Percentiles rank a stretch among this genome's conserved stretches.
Evolutionary conservation across 495 filamentous ascomycete species (phyloP).

Genomic region (Emericellopsis terricola): DNA sequence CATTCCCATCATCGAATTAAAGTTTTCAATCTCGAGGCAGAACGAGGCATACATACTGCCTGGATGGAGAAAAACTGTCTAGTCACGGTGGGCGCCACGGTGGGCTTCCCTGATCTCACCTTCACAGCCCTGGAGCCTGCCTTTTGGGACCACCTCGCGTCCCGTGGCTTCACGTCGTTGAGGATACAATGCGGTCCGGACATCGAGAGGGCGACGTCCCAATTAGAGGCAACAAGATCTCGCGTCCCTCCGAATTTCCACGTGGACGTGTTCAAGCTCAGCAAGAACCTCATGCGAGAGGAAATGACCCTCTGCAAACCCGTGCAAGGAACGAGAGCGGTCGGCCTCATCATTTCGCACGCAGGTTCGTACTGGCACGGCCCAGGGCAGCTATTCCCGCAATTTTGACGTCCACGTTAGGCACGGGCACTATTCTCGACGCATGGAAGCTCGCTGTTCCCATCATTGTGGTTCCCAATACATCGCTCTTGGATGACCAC

Average conservation of each 20-base stretch:
- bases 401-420: slow-evolving; percentile 19
- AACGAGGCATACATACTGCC: too few species aligned
- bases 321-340: slow-evolving; percentile 8
- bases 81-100: slow-evolving; percentile 84
- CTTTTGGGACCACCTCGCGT: slow-evolving; percentile 40
- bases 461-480: slow-evolving; percentile 76
- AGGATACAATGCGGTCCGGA: slow-evolving; percentile 61
- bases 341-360: slow-evolving; percentile 70
- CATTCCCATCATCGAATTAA: too few species aligned
- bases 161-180: slow-evolving; percentile 42
- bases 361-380: slow-evolving; percentile 48
- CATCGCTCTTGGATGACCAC: slow-evolving; percentile 70
- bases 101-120: slow-evolving; percentile 57
- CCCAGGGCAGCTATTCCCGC: too few species aligned
- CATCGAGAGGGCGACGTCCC: slow-evolving; percentile 10
- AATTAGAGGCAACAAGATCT: slow-evolving; percentile 5
- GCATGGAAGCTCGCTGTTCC: slow-evolving; percentile 47
- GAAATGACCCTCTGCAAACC: slow-evolving; percentile 32
- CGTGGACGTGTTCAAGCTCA: slow-evolving; percentile 50
- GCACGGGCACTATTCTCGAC: slow-evolving; percentile 78
- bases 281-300: slow-evolving; percentile 30
- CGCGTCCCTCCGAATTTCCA: slow-evolving; percentile 13
- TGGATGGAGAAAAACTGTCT: slow-evolving; percentile 36
- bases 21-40: too few species aligned
- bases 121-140: slow-evolving; percentile 37